phyloP scores from a whole-genome alignment of 2,329 filamentous ascomycete species.

The Colletotrichum musicola region DNA sequence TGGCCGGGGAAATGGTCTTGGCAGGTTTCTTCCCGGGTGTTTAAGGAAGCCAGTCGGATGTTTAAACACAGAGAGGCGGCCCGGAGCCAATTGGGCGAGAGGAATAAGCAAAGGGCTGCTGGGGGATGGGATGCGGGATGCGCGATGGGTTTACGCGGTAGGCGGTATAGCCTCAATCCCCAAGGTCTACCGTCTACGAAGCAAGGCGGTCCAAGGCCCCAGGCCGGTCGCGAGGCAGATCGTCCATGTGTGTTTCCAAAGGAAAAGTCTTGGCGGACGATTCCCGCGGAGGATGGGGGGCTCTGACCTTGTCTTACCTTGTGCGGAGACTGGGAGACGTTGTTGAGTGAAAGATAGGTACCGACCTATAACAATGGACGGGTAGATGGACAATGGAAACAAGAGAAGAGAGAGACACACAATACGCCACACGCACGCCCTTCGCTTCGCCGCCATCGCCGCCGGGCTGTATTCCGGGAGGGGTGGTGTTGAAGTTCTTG shows the following conservation, averaged over 20 bases:
- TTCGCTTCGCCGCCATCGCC: slow-evolving; percentile 7
- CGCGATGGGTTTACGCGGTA: slow-evolving; percentile 5
- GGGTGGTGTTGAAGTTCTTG: slow-evolving; percentile 17
- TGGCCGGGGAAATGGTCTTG: slow-evolving; percentile 25
- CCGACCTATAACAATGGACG: too few species aligned
- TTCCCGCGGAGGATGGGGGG: neutral
- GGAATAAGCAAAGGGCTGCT: neutral
- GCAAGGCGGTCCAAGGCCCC: neutral
- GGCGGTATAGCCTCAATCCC: slow-evolving; percentile 25
- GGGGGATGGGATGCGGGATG: neutral
- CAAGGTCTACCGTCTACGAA: neutral
- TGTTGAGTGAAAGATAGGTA: neutral
- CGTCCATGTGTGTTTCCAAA: slow-evolving; percentile 31
- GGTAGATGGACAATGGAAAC: too few species aligned
- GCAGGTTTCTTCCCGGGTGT: slow-evolving; percentile 25
- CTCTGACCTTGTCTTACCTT: slow-evolving; percentile 22
- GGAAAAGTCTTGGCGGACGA: slow-evolving; percentile 25
- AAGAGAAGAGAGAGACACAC: too few species aligned
- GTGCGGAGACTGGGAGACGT: neutral
- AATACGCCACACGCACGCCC: neutral
- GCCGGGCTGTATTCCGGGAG: slow-evolving; percentile 35
- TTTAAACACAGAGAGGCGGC: slow-evolving; percentile 16
- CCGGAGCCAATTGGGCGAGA: neutral
- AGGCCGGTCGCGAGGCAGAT: slow-evolving; percentile 35
- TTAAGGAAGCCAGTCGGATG: slow-evolving; percentile 7